Conservation (phyloP, 257 asterid genomes). For the Gentiana straminea region DNA sequence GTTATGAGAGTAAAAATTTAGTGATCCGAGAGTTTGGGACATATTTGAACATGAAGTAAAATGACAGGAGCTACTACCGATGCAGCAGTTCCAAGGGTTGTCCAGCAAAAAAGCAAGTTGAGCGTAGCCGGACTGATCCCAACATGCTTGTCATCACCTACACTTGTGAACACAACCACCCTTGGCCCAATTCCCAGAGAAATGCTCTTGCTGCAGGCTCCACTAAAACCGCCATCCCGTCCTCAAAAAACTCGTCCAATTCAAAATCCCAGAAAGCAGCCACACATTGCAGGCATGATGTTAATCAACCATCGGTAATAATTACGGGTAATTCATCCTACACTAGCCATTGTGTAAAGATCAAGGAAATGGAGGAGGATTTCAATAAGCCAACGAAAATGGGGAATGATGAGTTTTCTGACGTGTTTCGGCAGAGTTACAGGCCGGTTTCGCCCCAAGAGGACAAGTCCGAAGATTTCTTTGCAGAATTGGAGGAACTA, state of each 20-base stretch:
- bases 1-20: too few species aligned
- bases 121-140: constrained; percentile 91
- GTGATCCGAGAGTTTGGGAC: too few species aligned
- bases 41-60: too few species aligned
- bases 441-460: constrained; percentile 40
- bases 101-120: constrained; percentile 91
- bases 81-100: constrained; percentile 99
- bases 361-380: constrained; percentile 7
- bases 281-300: not conserved
- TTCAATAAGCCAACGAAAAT: constrained; percentile 12
- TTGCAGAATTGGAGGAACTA: constrained; percentile 68
- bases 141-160: constrained; percentile 87
- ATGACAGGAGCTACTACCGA: constrained; percentile 78
- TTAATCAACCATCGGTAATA: not conserved
- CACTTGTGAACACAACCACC: constrained; percentile 93
- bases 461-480: constrained; percentile 48
- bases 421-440: constrained; percentile 34
- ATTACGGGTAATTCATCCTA: too few species aligned
- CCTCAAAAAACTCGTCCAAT: constrained; percentile 16
- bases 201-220: constrained; percentile 85
- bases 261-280: constrained; percentile 20
- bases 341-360: constrained; percentile 20
- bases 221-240: constrained; percentile 41
- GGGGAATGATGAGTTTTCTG: constrained; percentile 17
- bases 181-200: constrained; percentile 82